A percentile compares a stretch with the other conserved stretches of the same genome.
Evolutionary conservation across 73 alveolate genomes (phyloP).

Genomic region (Durusdinium trenchii): DNA sequence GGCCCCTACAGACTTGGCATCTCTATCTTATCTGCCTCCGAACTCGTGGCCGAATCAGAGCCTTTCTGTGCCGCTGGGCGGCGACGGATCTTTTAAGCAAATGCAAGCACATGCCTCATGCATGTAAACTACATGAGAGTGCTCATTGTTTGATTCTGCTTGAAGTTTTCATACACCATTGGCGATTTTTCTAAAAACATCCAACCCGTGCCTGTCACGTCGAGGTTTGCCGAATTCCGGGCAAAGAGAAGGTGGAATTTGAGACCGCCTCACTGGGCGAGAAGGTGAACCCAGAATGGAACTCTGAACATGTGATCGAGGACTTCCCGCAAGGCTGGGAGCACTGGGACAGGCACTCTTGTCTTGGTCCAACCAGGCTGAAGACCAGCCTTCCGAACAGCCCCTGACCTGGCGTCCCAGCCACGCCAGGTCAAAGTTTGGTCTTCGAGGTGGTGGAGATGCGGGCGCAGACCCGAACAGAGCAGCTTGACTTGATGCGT

Average conservation of each 20-base stretch:
- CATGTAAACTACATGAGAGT: too few relatives aligned
- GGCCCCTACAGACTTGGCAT: slow-evolving; percentile 1
- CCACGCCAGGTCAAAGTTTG: slow-evolving; percentile 28
- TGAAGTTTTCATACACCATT: too few relatives aligned
- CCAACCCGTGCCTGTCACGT: background rate
- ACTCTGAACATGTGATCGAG: background rate
- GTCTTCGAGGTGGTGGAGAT: background rate
- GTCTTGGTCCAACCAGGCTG: too few relatives aligned
- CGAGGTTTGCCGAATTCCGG: slow-evolving; percentile 29
- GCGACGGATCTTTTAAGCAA: background rate
- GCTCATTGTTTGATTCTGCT: too few relatives aligned
- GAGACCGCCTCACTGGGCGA: background rate
- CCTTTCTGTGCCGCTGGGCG: background rate
- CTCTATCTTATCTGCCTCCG: background rate
- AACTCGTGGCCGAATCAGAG: slow-evolving; percentile 21
- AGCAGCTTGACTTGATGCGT: too few relatives aligned
- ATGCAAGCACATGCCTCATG: too few relatives aligned
- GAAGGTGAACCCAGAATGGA: slow-evolving; percentile 43
- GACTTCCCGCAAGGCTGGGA: background rate
- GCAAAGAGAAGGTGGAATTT: slow-evolving; percentile 8
- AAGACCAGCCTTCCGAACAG: too few relatives aligned
- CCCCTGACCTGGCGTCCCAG: too few relatives aligned
- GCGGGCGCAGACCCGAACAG: background rate
- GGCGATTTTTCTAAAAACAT: too few relatives aligned
- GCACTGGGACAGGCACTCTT: too few relatives aligned